phyloP scores from a whole-genome alignment of 495 filamentous ascomycete genomes.

The Xanthoparmelia taractica region DNA sequence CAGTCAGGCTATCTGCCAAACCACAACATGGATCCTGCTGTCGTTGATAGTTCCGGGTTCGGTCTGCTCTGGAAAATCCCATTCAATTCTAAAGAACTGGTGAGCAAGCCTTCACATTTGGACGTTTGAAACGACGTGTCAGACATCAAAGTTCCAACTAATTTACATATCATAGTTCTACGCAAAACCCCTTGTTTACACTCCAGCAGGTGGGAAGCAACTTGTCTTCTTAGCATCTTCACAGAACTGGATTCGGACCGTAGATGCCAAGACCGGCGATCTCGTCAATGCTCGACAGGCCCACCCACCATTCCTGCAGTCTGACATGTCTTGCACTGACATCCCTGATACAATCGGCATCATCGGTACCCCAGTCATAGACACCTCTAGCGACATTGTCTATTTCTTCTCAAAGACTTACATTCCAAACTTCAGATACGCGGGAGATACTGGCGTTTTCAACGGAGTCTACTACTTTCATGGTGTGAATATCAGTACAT shows the following conservation, averaged over 20 bases:
- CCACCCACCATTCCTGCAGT: constrained; percentile 31
- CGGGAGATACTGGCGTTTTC: constrained; percentile 21
- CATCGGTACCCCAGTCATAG: constrained; percentile 35
- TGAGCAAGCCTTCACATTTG: not conserved
- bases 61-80: constrained; percentile 31
- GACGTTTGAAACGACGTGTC: not conserved
- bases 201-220: constrained; percentile 30
- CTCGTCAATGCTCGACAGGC: constrained; percentile 29
- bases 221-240: constrained; percentile 37
- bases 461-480: constrained; percentile 34
- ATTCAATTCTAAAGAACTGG: constrained; percentile 23
- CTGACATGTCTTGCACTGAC: constrained; percentile 36
- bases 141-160: not conserved
- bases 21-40: constrained; percentile 40
- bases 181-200: constrained; percentile 39
- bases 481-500: constrained; percentile 32
- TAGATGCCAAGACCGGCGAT: constrained; percentile 34
- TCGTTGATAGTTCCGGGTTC: constrained; percentile 32
- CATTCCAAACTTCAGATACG: constrained; percentile 18
- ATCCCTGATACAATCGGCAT: constrained; percentile 36
- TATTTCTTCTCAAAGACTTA: constrained; percentile 40
- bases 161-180: constrained; percentile 26
- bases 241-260: constrained; percentile 32
- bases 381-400: constrained; percentile 31
- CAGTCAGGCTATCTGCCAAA: constrained; percentile 40